A percentile compares a stretch with the other conserved stretches of the same genome.
phyloP scores from a whole-genome alignment of 78 protist species.

The Reticulomyxa filosa region DNA sequence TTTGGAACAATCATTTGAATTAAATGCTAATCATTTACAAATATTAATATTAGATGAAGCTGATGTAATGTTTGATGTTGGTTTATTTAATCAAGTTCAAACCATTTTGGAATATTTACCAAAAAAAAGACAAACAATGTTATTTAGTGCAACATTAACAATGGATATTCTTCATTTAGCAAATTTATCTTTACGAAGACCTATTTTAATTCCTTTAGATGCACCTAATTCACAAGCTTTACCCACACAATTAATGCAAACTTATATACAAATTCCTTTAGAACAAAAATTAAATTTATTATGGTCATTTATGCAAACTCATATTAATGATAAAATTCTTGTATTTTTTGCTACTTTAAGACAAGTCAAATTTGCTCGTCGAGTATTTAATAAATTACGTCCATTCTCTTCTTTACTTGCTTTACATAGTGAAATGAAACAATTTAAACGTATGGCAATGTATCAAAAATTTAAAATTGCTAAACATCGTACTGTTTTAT shows the following conservation, averaged over 20 bases:
- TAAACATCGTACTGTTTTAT: too few relatives aligned
- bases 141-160: conserved; percentile 93
- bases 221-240: background rate
- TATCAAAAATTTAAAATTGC: background rate
- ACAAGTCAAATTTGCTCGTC: conserved; percentile 33
- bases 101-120: conserved; percentile 66
- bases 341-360: conserved; percentile 78
- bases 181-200: background rate
- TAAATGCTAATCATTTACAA: conserved; percentile 31
- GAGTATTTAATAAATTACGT: background rate
- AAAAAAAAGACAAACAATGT: conserved; percentile 52
- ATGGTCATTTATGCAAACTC: conserved; percentile 53
- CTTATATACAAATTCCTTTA: conserved; percentile 26
- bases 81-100: conserved; percentile 51
- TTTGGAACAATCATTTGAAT: conserved; percentile 60
- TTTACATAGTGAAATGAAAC: conserved; percentile 11
- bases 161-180: conserved; percentile 6
- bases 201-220: background rate
- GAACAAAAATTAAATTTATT: conserved; percentile 48
- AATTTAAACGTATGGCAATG: background rate
- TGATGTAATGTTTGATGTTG: conserved; percentile 77
- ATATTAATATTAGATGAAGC: conserved; percentile 90
- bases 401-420: background rate
- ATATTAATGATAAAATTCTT: conserved; percentile 47
- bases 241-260: background rate